These are phyloP conservation scores for Alternaria incomplexa DNA, from an alignment of 2,329 filamentous ascomycete species.

Conservation along the genomic window DNA sequence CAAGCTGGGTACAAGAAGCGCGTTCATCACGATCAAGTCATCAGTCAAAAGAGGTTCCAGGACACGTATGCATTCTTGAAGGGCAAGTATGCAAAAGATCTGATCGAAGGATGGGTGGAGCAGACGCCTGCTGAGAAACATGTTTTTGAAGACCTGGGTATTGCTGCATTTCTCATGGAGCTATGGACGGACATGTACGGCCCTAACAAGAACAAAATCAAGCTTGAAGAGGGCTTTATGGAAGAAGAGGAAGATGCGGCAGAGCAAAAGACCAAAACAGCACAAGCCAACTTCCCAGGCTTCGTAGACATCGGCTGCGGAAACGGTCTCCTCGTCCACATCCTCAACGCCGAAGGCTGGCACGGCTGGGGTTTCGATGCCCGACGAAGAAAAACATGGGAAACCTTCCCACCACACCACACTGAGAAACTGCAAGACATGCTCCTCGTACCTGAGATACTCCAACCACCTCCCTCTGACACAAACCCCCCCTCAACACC, in stretches of 20 bases:
- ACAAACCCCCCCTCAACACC: slow-evolving; percentile 5
- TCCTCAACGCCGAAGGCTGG: slow-evolving; percentile 82
- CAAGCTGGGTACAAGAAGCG: slow-evolving; percentile 76
- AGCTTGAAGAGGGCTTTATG: slow-evolving; percentile 5
- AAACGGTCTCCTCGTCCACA: slow-evolving; percentile 86
- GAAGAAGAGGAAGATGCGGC: neutral
- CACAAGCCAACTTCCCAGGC: slow-evolving; percentile 68
- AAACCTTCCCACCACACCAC: slow-evolving; percentile 64
- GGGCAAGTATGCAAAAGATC: slow-evolving; percentile 71
- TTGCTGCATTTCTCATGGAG: slow-evolving; percentile 91
- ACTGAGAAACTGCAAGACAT: slow-evolving; percentile 62
- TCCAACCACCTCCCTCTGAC: slow-evolving; percentile 38
- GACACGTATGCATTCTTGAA: slow-evolving; percentile 84
- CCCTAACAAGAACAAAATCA: neutral
- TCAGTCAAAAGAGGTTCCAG: slow-evolving; percentile 79
- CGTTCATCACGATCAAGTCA: slow-evolving; percentile 80
- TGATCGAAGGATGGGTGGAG: slow-evolving; percentile 84
- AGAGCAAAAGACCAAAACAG: slow-evolving; percentile 12
- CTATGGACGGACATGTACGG: slow-evolving; percentile 86
- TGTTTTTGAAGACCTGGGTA: slow-evolving; percentile 91
- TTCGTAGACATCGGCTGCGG: slow-evolving; percentile 97
- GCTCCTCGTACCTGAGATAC: slow-evolving; percentile 65
- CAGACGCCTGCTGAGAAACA: slow-evolving; percentile 87
- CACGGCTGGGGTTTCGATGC: slow-evolving; percentile 91
- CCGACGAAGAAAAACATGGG: slow-evolving; percentile 83